Evolutionary conservation across 345 rosid genomes (phyloP).

Genomic region (Lumnitzera littorea): DNA sequence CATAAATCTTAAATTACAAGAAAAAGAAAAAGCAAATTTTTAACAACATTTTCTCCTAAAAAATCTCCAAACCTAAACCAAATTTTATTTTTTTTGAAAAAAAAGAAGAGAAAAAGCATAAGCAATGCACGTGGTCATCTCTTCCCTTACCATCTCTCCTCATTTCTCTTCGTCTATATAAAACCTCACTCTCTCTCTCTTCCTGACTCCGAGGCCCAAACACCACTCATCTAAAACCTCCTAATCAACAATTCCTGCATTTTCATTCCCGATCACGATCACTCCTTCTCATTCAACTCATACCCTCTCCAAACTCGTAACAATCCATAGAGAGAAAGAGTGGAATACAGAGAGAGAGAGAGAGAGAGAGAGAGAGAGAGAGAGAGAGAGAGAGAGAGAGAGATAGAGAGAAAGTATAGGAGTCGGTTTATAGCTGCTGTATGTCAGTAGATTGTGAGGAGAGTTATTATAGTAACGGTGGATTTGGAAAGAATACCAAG

Average conservation of each 20-base stretch:
- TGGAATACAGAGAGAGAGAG: neutral
- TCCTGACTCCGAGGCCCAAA: neutral
- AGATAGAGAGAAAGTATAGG: neutral
- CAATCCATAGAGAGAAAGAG: neutral
- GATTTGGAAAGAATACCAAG: constrained; percentile 76
- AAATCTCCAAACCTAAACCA: too few species aligned
- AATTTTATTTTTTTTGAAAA: neutral
- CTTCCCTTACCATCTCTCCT: neutral
- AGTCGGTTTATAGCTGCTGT: constrained; percentile 42
- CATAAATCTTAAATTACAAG: too few species aligned
- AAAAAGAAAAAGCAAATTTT: too few species aligned
- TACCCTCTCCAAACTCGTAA: neutral
- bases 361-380: neutral
- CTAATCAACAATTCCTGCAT: too few species aligned
- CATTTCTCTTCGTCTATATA: neutral
- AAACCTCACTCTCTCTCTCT: neutral
- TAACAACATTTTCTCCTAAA: too few species aligned
- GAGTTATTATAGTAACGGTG: constrained; percentile 55
- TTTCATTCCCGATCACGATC: too few species aligned
- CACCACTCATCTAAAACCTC: too few species aligned
- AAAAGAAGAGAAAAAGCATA: neutral
- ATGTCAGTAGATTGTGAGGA: constrained; percentile 79
- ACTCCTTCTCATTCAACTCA: too few species aligned
- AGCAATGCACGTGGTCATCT: constrained; percentile 16
- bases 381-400: constrained; percentile 8